These are phyloP conservation scores for Clonostachys rosea DNA, from an alignment of 2,329 filamentous ascomycete genomes.

Conservation along the genomic window DNA sequence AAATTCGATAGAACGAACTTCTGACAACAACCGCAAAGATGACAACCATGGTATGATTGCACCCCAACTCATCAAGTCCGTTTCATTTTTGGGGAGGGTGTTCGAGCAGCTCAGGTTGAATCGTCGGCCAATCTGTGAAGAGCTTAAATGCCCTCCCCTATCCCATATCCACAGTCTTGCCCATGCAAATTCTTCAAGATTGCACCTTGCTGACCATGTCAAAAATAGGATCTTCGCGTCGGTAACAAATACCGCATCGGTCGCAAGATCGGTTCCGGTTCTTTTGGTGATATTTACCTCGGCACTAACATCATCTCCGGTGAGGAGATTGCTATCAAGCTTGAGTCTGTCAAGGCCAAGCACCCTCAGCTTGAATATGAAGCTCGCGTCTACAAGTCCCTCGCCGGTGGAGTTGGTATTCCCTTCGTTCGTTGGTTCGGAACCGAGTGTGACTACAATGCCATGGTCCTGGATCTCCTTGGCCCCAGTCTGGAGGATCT, in stretches of 20 bases:
- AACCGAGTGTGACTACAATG: constrained; percentile 99
- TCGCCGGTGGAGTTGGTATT: constrained; percentile 95
- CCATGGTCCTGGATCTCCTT: constrained; percentile 97
- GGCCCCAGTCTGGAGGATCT: constrained; percentile 94
- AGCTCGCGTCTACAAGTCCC: constrained; percentile 84
- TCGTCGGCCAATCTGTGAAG: background rate
- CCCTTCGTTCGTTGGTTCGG: constrained; percentile 99
- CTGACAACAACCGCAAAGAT: background rate
- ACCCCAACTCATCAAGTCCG: background rate
- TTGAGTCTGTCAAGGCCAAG: constrained; percentile 99
- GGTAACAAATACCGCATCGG: constrained; percentile 99
- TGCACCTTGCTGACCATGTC: constrained; percentile 1
- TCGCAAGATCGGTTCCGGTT: constrained; percentile 96
- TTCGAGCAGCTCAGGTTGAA: background rate
- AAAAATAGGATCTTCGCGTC: constrained; percentile 83
- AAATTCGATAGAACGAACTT: too few relatives aligned
- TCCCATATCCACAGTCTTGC: background rate
- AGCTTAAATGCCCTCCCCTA: too few relatives aligned
- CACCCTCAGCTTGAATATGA: constrained; percentile 99
- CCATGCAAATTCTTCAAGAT: background rate
- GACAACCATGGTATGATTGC: constrained; percentile 4
- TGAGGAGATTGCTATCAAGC: constrained; percentile 99
- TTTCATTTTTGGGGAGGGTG: background rate
- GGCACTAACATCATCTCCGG: constrained; percentile 99
- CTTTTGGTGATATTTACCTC: constrained; percentile 97